Base-by-base conservation (phyloP, 176 grass and related monocot species). In the Metroxylon sagu region DNA sequence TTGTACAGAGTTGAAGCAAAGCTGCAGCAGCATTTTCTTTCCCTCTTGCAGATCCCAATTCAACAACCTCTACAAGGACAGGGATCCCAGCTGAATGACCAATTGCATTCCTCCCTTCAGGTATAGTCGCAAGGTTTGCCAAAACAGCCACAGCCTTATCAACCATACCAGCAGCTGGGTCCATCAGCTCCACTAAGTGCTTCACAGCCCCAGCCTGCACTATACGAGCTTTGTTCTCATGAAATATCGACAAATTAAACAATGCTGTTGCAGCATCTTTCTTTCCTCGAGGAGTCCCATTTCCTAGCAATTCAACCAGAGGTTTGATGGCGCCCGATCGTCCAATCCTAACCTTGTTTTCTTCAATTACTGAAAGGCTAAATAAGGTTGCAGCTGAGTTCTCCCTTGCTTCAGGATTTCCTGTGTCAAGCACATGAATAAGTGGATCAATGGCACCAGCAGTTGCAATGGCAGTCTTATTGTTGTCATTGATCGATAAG, bases 121-220 rank as follows among this genome's bases (percentile, higher is more conserved):
- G 64, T 60, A 87, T 64, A 1, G 77, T 87, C 3, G 86, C 86
- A 51, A 95, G 86, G 59, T 84, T 95, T 58, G 90, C 80, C 52
- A 95, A 71, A 73, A 89, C 90, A 21, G 90, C 68, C 25, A 95
- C 90, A 23, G 80, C 89, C 52, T 89, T 95, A 59, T 89, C 90
- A 31, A 84, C 80, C 83, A 95, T 89, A 54, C 86, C 90, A 29
- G 74, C 74, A 12, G 82, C 85, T 76, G 86, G 90, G 39, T 95
- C 90, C 90, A 95, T 95, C 28, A 95, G 73, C 54, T 89, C 80
- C 30, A 95, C 90, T 29, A 95, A 75, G 57, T 81, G 74, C 50
- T 21, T 87, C 18, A 89, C 77, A 28, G 86, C 90, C 29, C 80
- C 90, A 19, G 85, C 86, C 57, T 87, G 82, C 48, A 95, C 68